Percentiles rank a stretch among this genome's conserved stretches.
These are phyloP conservation scores for Syzygium syzygioides DNA, from an alignment of 441 rosid genomes.

Conservation along the genomic window DNA sequence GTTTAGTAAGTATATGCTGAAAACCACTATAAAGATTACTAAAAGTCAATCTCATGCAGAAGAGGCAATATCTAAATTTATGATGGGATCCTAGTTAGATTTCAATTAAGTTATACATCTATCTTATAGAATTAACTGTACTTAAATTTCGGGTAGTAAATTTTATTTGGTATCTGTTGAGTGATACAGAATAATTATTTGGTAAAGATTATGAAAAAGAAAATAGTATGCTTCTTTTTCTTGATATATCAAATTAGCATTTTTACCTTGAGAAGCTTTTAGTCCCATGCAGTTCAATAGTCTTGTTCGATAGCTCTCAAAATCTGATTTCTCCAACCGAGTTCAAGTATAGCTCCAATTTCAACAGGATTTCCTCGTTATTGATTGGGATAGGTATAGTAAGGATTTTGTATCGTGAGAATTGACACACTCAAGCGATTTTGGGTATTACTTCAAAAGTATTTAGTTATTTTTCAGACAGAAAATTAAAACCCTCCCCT, in stretches of 20 bases:
- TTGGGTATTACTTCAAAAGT: background rate
- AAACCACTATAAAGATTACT: background rate
- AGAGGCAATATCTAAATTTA: background rate
- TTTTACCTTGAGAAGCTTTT: background rate
- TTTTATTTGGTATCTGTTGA: background rate
- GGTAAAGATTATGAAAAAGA: no score
- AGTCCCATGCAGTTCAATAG: background rate
- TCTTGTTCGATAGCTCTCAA: background rate
- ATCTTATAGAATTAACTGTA: background rate
- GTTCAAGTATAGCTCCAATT: background rate
- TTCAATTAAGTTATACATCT: background rate
- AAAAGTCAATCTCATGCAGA: background rate
- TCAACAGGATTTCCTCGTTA: background rate
- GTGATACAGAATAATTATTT: background rate
- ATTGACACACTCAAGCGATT: background rate
- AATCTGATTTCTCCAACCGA: background rate
- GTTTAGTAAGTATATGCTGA: background rate
- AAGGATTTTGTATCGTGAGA: background rate
- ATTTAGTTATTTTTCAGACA: background rate
- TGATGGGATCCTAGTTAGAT: background rate
- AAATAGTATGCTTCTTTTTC: background rate
- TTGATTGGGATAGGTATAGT: background rate
- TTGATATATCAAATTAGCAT: background rate
- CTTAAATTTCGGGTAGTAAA: background rate
- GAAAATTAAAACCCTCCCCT: background rate